Conservation (phyloP, 345 rosid genomes). For the Geranium brycei region DNA sequence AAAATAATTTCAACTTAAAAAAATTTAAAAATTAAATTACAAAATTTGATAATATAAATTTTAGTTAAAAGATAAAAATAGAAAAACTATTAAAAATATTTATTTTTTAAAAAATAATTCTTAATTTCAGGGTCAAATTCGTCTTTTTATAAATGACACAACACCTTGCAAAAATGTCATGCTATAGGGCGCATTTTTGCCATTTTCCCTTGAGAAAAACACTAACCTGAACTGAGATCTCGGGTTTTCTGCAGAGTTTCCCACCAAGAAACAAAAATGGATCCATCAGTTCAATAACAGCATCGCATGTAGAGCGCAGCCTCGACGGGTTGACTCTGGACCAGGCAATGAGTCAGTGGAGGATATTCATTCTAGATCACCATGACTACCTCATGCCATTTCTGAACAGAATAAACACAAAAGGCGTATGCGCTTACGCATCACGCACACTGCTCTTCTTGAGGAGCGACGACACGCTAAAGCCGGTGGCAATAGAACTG, state of each 20-base stretch:
- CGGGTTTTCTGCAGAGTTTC: constrained; percentile 24
- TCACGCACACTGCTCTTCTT: constrained; percentile 43
- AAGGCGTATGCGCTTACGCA: constrained; percentile 40
- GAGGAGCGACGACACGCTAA: constrained; percentile 21
- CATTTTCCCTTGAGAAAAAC: neutral
- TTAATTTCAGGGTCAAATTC: too few species aligned
- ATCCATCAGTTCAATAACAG: constrained; percentile 22
- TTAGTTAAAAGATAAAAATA: too few species aligned
- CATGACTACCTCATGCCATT: constrained; percentile 48
- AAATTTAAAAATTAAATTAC: too few species aligned
- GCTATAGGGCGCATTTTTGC: too few species aligned
- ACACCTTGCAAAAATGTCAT: too few species aligned
- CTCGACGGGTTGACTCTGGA: constrained; percentile 33
- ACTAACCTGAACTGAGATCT: neutral
- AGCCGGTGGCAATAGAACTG: constrained; percentile 49
- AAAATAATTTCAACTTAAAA: too few species aligned
- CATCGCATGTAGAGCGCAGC: constrained; percentile 23
- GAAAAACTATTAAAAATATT: too few species aligned
- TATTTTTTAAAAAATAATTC: too few species aligned
- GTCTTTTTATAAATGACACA: too few species aligned
- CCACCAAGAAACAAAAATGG: constrained; percentile 34
- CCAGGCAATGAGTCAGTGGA: constrained; percentile 31
- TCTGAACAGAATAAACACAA: constrained; percentile 23
- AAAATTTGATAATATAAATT: too few species aligned
- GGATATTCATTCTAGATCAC: constrained; percentile 47